Evolutionary conservation across 176 grass and related monocot species (phyloP).

Genomic region (Aegilops sharonensis): DNA sequence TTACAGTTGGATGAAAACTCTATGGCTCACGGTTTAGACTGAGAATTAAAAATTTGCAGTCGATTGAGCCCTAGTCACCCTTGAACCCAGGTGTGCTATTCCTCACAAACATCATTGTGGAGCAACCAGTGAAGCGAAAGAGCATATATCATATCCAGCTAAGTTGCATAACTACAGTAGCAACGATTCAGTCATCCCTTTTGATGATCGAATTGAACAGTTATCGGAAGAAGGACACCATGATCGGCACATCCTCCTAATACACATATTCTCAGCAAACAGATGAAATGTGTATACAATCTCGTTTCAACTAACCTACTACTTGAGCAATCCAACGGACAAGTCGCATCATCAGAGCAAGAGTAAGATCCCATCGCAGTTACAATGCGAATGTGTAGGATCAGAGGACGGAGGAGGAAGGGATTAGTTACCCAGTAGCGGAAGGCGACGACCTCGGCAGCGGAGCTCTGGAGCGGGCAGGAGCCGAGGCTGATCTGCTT

Average conservation of each 20-base stretch:
- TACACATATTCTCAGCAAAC: neutral
- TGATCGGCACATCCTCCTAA: neutral
- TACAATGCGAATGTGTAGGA: neutral
- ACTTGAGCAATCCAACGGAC: slow-evolving; percentile 2
- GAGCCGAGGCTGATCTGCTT: slow-evolving; percentile 98
- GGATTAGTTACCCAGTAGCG: slow-evolving; percentile 90
- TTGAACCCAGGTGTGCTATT: neutral
- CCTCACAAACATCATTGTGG: neutral
- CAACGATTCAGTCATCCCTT: too few species aligned
- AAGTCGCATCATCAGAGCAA: neutral
- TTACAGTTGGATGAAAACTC: neutral
- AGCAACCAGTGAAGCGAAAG: slow-evolving; percentile 11
- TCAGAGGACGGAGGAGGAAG: neutral
- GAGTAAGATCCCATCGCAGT: neutral
- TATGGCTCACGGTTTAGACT: neutral
- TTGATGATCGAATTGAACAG: neutral
- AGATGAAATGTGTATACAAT: neutral
- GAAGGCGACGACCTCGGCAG: slow-evolving; percentile 74
- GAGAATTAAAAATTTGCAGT: neutral
- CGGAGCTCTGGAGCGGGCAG: slow-evolving; percentile 61
- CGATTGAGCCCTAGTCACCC: neutral
- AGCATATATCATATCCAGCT: neutral
- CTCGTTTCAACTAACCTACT: neutral
- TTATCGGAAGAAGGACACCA: neutral
- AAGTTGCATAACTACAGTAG: neutral